These are phyloP conservation scores for Tetrapisispora nanseiensis DNA, from an alignment of 805 yeast species.

Conservation along the genomic window DNA sequence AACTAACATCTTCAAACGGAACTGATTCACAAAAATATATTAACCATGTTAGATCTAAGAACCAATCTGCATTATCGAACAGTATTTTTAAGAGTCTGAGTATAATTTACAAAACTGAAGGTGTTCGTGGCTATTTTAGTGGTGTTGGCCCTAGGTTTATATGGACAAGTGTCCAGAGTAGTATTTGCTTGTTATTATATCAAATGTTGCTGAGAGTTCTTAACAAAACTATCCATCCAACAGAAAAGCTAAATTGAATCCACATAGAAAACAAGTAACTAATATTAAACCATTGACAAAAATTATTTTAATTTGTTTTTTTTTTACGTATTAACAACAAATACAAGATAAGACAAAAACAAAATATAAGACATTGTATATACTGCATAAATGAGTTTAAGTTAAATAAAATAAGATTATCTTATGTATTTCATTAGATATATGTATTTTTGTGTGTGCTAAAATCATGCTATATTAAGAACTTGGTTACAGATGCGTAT, in stretches of 20 bases:
- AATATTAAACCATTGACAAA: no score
- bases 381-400: slow-evolving; percentile 1
- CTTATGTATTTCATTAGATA: no score
- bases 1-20: slow-evolving; percentile 33
- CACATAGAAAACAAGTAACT: no score
- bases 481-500: no score
- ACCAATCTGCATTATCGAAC: slow-evolving; percentile 21
- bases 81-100: slow-evolving; percentile 44
- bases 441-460: no score
- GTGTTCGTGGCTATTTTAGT: slow-evolving; percentile 68
- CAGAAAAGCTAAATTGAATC: background rate
- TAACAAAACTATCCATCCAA: background rate
- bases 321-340: background rate
- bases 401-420: no score
- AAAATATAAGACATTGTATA: background rate
- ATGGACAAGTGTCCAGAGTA: slow-evolving; percentile 94
- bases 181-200: slow-evolving; percentile 83
- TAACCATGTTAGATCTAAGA: slow-evolving; percentile 3
- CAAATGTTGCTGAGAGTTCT: slow-evolving; percentile 38
- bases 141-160: slow-evolving; percentile 96
- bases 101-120: slow-evolving; percentile 60
- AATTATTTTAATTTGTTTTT: no score
- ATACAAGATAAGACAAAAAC: background rate
- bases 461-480: no score
- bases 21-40: background rate